A percentile compares a stretch with the other conserved stretches of the same genome.
phyloP scores from a whole-genome alignment of 2,329 filamentous ascomycete species.

The Hymenoscyphus infarciens region DNA sequence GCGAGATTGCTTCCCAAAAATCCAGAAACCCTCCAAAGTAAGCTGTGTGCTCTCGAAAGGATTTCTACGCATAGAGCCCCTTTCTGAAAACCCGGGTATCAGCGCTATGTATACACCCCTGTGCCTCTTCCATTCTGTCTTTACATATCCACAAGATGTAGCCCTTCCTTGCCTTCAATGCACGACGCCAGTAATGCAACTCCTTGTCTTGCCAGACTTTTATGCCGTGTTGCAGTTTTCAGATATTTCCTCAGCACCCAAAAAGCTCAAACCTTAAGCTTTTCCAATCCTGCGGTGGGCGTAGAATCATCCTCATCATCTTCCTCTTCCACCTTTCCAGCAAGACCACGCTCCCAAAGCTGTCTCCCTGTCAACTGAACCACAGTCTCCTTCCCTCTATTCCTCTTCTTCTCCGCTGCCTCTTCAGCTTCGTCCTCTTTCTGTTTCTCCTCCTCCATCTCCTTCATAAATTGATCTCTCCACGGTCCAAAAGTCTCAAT shows the following conservation, averaged over 20 bases:
- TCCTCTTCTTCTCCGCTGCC: conserved; percentile 77
- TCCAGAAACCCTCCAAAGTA: neutral
- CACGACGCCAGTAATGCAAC: conserved; percentile 22
- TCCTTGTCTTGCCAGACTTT: conserved; percentile 9
- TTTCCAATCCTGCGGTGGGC: conserved; percentile 59
- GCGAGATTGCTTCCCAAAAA: neutral
- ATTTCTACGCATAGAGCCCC: neutral
- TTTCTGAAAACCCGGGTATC: neutral
- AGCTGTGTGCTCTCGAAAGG: neutral
- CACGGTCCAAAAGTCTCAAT: conserved; percentile 80
- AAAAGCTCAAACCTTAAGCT: conserved; percentile 56
- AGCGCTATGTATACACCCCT: neutral
- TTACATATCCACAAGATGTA: neutral
- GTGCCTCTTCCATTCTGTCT: neutral
- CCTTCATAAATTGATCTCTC: conserved; percentile 71
- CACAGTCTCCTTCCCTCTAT: conserved; percentile 69
- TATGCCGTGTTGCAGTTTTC: neutral
- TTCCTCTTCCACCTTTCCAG: conserved; percentile 62
- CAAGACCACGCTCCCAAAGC: conserved; percentile 74
- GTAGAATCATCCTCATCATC: conserved; percentile 61
- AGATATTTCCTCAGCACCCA: neutral
- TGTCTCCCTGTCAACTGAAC: conserved; percentile 69
- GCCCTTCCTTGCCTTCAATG: neutral
- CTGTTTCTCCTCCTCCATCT: conserved; percentile 72
- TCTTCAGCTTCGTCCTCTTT: conserved; percentile 71